Conservation (phyloP, 495 filamentous ascomycete species). For the Xylaria acuta region DNA sequence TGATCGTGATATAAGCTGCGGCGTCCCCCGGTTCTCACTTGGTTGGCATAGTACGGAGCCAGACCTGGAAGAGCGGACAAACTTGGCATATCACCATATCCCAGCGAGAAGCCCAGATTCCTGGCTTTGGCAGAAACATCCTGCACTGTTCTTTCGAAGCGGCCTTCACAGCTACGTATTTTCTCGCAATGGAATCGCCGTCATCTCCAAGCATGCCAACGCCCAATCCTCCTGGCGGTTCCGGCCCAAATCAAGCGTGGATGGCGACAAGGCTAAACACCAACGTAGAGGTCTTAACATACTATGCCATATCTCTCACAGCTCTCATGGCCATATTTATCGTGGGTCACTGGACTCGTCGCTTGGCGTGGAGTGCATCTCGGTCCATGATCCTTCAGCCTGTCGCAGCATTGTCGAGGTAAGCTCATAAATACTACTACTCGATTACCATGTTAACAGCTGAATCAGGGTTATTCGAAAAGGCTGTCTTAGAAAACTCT, state of each 20-base stretch:
- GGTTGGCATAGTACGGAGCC: background rate
- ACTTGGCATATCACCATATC: background rate
- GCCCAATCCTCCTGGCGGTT: background rate
- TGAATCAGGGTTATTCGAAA: conserved; percentile 29
- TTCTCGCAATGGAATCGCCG: background rate
- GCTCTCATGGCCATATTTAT: conserved; percentile 59
- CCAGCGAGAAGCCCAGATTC: background rate
- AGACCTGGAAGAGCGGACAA: background rate
- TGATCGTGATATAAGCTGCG: conserved; percentile 4
- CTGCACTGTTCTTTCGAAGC: background rate
- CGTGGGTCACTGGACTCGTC: conserved; percentile 53
- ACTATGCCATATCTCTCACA: conserved; percentile 53
- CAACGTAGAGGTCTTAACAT: conserved; percentile 45
- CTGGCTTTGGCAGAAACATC: background rate
- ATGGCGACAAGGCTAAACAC: conserved; percentile 39
- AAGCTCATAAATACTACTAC: conserved; percentile 25
- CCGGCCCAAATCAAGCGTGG: conserved; percentile 28
- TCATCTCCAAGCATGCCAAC: conserved; percentile 2
- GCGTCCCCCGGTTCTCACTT: background rate
- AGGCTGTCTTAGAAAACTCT: conserved; percentile 53
- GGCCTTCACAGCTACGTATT: background rate
- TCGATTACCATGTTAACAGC: conserved; percentile 31
- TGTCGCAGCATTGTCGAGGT: conserved; percentile 32
- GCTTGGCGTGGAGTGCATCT: conserved; percentile 30
- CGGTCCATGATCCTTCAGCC: conserved; percentile 30